Percentiles rank a stretch among this genome's conserved stretches.
Conservation (phyloP, 805 yeast species). For the Jamesozyma gamospora region DNA sequence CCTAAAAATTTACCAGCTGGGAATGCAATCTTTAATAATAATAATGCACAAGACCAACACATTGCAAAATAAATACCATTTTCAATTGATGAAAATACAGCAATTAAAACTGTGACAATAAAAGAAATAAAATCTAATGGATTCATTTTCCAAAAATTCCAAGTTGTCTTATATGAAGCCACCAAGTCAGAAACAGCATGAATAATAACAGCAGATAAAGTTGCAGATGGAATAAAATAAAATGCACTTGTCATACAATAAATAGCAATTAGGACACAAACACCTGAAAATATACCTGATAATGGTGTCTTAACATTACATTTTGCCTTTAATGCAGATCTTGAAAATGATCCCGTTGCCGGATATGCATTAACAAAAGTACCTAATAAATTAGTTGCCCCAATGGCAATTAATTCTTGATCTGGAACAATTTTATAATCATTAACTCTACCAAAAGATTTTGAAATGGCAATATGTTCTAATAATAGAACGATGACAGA, state of each 20-base stretch:
- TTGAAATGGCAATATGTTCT: conserved; percentile 89
- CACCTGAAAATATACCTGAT: conserved; percentile 86
- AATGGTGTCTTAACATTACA: conserved; percentile 93
- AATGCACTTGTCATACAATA: conserved; percentile 77
- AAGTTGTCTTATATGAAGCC: conserved; percentile 56
- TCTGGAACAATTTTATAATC: conserved; percentile 87
- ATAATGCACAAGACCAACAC: conserved; percentile 67
- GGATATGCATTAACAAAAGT: conserved; percentile 92
- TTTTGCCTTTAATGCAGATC: conserved; percentile 89
- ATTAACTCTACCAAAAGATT: conserved; percentile 86
- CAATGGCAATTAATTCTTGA: conserved; percentile 90
- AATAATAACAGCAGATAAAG: conserved; percentile 77
- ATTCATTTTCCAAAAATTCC: conserved; percentile 57
- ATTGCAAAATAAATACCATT: conserved; percentile 86
- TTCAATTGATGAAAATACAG: conserved; percentile 74
- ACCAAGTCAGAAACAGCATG: conserved; percentile 87
- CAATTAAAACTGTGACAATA: conserved; percentile 58
- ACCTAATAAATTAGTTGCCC: conserved; percentile 81
- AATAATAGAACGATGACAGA: conserved; percentile 71
- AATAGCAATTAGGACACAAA: conserved; percentile 76
- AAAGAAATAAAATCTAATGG: conserved; percentile 72
- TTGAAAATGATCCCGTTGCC: conserved; percentile 89
- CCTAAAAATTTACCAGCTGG: conserved; percentile 83
- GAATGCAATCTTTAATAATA: conserved; percentile 65
- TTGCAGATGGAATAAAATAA: conserved; percentile 84